Base-by-base conservation (phyloP, 768 basidiomycete genomes). In the Amanita pseudoporphyria region DNA sequence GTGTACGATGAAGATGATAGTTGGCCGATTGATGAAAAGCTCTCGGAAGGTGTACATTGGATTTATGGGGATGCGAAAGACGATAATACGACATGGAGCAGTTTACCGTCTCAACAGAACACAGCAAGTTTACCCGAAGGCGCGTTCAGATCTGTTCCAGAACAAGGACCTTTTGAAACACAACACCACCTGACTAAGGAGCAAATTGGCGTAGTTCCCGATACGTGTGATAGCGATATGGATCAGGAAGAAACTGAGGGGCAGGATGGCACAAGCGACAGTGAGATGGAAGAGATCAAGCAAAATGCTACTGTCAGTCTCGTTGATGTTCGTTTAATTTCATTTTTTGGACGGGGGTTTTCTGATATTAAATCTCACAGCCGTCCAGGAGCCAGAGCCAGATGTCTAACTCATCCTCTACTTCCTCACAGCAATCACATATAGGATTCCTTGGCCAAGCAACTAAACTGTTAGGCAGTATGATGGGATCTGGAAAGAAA, bases 51-150 rank as follows among this genome's bases (percentile, higher is more conserved):
- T 9, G 69, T 76, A 31, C 73, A 73, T 52, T 87, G 86, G 86
- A 76, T 76, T 13, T 81, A 81, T 55, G 76, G 74, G 24, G 71
- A 64, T 49, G 61, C 63, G 6, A 76, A 72, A 52, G 84, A 86
- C 41, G 85, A 87, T 56, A 83, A 78, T 53, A 73, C 80, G 64
- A 85, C 85, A 14, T 87, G 86, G 86, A 86, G 82, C 55, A 81
- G 82, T 14, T 58, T 74, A 46, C 81, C 16, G 14, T 42, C 40
- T 56, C 78, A 78, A 55, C 62, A 67, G 41, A 63, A 76, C 53
- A 71, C 71, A 13, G 68, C 59, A 22, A 58, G 55, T 42, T 57
- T 59, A 30, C 57, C 56, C 24, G 56, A 46, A 21, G 49, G 49
- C 19, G 45, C 52, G 26, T 49, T 53, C 9, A 51, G 53, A 16